Conservation (phyloP, 805 yeast genomes). For the Saccharomycopsis javanensis region DNA sequence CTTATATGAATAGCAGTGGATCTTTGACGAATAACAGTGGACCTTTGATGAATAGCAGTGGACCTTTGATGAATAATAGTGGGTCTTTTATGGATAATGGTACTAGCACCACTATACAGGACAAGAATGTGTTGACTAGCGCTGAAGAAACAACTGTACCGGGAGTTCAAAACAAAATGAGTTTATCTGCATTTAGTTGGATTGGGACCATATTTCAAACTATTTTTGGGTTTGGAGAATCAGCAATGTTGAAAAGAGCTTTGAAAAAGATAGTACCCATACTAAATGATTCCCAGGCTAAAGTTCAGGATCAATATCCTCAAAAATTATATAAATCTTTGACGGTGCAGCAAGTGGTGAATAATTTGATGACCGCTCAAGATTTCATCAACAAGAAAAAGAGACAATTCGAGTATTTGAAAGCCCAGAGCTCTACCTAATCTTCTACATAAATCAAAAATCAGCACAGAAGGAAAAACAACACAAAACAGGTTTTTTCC, state of each 20-base stretch:
- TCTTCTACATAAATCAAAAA: not conserved
- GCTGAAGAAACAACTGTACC: not conserved
- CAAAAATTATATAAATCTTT: not conserved
- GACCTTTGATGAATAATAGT: not conserved
- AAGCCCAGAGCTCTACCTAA: not conserved
- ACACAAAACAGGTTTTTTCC: too few species aligned
- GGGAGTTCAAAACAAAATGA: not conserved
- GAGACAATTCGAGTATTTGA: not conserved
- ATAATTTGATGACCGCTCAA: not conserved
- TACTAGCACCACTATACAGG: too few species aligned
- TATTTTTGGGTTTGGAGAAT: not conserved
- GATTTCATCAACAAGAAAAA: not conserved
- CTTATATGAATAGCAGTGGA: not conserved
- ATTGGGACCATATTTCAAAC: not conserved
- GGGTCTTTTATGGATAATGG: not conserved
- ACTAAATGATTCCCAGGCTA: not conserved
- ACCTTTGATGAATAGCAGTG: not conserved
- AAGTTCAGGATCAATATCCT: not conserved
- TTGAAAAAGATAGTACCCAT: not conserved
- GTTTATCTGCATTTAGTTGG: not conserved
- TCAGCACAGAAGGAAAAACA: too few species aligned
- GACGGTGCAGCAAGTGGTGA: not conserved
- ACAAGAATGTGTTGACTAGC: not conserved
- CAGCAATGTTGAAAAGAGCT: not conserved
- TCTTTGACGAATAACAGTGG: not conserved